Conservation (phyloP, 2,329 filamentous ascomycete species). For the Calonectria leucothoes region DNA sequence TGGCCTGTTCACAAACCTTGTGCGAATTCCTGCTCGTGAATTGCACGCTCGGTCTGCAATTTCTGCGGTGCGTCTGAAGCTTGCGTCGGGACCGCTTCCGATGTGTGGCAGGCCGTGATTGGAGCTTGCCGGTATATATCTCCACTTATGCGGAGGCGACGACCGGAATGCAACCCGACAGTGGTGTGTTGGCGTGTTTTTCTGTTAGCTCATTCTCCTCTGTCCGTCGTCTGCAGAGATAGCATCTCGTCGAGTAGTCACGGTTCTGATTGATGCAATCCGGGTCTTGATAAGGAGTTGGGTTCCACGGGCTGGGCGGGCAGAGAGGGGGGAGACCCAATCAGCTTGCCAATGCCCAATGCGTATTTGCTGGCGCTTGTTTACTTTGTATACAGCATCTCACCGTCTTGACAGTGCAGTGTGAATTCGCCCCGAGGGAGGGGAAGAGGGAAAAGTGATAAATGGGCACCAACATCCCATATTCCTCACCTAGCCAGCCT, state of each 20-base stretch:
- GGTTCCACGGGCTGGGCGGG: neutral
- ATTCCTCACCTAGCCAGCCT: constrained; percentile 13
- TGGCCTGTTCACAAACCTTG: neutral
- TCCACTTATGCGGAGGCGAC: neutral
- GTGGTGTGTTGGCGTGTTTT: neutral
- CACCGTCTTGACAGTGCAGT: neutral
- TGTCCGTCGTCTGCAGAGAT: neutral
- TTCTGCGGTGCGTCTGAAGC: neutral
- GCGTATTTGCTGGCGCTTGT: neutral
- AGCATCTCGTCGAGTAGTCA: neutral
- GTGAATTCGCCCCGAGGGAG: too few relatives aligned
- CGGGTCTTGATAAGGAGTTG: neutral
- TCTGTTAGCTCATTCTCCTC: neutral
- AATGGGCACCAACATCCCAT: neutral
- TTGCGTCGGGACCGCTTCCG: neutral
- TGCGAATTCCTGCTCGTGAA: neutral
- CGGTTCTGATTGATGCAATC: neutral
- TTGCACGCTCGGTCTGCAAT: neutral
- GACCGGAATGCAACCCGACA: neutral
- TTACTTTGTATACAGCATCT: neutral
- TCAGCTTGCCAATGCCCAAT: neutral
- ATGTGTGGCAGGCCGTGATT: neutral
- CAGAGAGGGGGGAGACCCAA: neutral
- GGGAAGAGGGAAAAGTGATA: neutral
- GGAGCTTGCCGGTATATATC: neutral